Base-by-base conservation (phyloP, 192 early-diverging fungal species). In the Rhizoclosmatium globosum region DNA sequence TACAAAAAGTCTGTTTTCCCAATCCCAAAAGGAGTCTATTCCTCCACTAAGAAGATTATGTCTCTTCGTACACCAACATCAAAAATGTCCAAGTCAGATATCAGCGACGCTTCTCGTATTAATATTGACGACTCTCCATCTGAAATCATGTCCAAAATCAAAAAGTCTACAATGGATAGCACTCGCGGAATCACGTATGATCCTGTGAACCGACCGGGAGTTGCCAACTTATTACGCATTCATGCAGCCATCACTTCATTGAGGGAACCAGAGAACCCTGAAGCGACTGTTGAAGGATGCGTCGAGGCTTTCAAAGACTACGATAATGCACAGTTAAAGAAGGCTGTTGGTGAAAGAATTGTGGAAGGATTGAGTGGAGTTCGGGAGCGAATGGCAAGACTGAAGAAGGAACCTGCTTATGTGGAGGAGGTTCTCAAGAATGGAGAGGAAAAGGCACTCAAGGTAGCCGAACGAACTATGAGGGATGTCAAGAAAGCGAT, bases 51-150 rank as follows among this genome's bases (percentile, higher is more conserved):
- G 61, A 90, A 94, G 21, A 89, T 97, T 65, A 94, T 96, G 94
- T 97, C 95, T 2, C 83, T 98, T 13, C 86, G 90, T 3, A 87
- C 93, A 53, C 95, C 95, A 2, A 76, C 76, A 13, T 73, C 80
- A 53, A 97, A 97, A 79, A 98, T 97, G 97, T 95, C 95, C 9
- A 97, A 98, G 82, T 94, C 93, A 0, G 94, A 95, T 59, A 82
- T 89, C 3, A 88, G 85, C 4, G 92, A 92, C 39, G 73, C 85
- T 38, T 86, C 93, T 1, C 91, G 95, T 0, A 96, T 98, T 73
- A 91, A 92, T 72, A 77, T 98, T 2, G 77, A 81, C 41, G 96
- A 98, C 79, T 69, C 91, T 0, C 92, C 94, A 9, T 81, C 87
- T 7, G 45, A 82, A 13, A 95, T 97, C 65, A 38, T 79, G 2